Conservation (phyloP, 176 grass and related monocot genomes). For the Triticum turgidum region DNA sequence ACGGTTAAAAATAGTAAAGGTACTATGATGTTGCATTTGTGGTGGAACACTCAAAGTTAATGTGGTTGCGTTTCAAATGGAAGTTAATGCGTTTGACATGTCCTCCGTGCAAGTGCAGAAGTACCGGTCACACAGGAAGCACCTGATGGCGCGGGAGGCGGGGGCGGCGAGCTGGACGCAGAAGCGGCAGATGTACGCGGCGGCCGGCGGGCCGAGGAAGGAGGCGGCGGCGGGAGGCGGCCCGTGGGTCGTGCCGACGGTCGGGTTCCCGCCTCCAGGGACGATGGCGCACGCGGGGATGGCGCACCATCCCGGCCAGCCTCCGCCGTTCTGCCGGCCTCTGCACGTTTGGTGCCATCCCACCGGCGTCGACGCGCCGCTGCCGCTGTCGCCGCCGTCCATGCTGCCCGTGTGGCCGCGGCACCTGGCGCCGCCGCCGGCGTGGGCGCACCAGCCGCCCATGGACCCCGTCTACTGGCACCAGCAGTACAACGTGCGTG, state of each 20-base stretch:
- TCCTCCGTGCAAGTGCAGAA: conserved; percentile 49
- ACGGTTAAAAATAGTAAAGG: not conserved
- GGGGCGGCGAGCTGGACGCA: conserved; percentile 79
- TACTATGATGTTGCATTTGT: not conserved
- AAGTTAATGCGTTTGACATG: not conserved
- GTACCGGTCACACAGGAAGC: conserved; percentile 89
- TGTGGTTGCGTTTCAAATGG: not conserved
- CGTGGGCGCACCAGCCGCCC: conserved; percentile 43
- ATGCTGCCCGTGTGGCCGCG: conserved; percentile 64
- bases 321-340: conserved; percentile 32
- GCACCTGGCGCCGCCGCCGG: conserved; percentile 37
- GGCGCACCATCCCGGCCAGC: conserved; percentile 35
- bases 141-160: conserved; percentile 72
- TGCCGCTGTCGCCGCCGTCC: not conserved
- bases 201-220: conserved; percentile 2
- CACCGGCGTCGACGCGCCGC: not conserved
- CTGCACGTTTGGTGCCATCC: conserved; percentile 68
- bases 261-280: conserved; percentile 52
- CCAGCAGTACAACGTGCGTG: conserved; percentile 58
- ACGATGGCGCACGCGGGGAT: conserved; percentile 31
- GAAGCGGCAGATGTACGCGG: conserved; percentile 55
- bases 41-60: not conserved
- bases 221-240: not conserved
- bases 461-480: conserved; percentile 67
- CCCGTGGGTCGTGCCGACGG: conserved; percentile 60